Percentiles rank a stretch among this genome's conserved stretches.
Conservation (phyloP, 2,329 filamentous ascomycete species). For the Sporothrix luriei region DNA sequence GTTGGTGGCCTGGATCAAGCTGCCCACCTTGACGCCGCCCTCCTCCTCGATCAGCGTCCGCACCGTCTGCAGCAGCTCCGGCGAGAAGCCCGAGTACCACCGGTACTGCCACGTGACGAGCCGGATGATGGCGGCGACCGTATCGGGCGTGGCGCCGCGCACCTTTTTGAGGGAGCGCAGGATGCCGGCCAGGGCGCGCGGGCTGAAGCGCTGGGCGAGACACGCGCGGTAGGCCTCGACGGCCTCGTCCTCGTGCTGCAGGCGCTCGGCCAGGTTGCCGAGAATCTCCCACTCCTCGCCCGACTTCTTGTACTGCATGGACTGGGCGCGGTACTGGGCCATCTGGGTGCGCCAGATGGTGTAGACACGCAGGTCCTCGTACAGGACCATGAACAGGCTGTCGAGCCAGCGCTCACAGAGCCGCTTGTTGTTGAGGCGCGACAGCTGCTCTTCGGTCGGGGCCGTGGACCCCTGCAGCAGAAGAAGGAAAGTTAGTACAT, state of each 20-base stretch:
- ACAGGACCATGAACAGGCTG: slow-evolving; percentile 98
- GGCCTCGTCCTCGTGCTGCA: slow-evolving; percentile 90
- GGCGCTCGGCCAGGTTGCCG: slow-evolving; percentile 84
- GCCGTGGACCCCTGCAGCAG: slow-evolving; percentile 55
- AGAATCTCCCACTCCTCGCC: slow-evolving; percentile 98
- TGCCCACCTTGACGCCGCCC: slow-evolving; percentile 93
- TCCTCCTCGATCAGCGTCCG: slow-evolving; percentile 95
- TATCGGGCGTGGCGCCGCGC: slow-evolving; percentile 56
- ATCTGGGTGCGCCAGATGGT: slow-evolving; percentile 99
- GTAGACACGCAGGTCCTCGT: slow-evolving; percentile 96
- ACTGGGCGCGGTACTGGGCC: slow-evolving; percentile 90
- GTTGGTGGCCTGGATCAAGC: slow-evolving; percentile 94
- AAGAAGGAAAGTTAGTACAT: neutral
- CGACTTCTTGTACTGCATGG: slow-evolving; percentile 94
- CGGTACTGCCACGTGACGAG: slow-evolving; percentile 97
- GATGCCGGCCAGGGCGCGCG: slow-evolving; percentile 86
- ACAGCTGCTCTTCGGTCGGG: slow-evolving; percentile 69
- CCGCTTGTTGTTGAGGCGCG: slow-evolving; percentile 94
- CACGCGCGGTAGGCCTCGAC: slow-evolving; percentile 92
- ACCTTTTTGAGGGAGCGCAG: slow-evolving; percentile 71
- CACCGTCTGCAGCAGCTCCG: slow-evolving; percentile 82
- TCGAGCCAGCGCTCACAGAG: slow-evolving; percentile 97
- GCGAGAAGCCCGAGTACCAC: slow-evolving; percentile 99
- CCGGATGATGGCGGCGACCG: slow-evolving; percentile 81
- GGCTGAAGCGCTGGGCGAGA: slow-evolving; percentile 83